Conservation (phyloP, 2,329 filamentous ascomycete species). For the Cytospora schulzeri region DNA sequence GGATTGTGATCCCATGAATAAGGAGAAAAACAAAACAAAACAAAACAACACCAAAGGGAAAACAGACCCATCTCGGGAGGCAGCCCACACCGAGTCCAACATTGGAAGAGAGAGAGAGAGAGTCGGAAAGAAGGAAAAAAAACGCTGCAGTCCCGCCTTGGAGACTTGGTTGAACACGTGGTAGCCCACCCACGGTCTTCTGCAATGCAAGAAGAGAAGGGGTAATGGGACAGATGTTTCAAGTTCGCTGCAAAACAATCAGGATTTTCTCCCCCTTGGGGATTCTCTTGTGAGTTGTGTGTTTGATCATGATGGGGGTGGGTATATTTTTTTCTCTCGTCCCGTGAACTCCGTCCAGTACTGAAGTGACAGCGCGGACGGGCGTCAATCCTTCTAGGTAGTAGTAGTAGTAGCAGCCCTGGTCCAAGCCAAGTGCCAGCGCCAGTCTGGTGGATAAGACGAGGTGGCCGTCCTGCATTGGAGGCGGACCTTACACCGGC, state of each 20-base stretch:
- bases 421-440: no score
- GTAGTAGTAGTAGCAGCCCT: no score
- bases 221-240: not conserved
- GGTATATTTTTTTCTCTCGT: not conserved
- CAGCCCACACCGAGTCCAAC: not conserved
- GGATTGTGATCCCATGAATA: not conserved
- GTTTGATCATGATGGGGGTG: not conserved
- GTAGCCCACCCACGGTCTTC: not conserved
- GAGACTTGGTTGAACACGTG: not conserved
- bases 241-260: not conserved
- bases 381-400: not conserved
- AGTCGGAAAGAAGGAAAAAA: no score
- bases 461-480: conserved; percentile 42
- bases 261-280: not conserved
- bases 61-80: not conserved
- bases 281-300: not conserved
- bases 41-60: not conserved
- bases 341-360: not conserved
- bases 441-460: conserved; percentile 35
- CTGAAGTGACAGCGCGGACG: not conserved
- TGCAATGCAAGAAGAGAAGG: not conserved
- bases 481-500: conserved; percentile 28
- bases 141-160: not conserved
- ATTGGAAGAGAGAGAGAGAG: no score
- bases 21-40: not conserved